Evolutionary conservation across 306 rosid genomes (phyloP).

Genomic region (Vigna reflexopilosa): DNA sequence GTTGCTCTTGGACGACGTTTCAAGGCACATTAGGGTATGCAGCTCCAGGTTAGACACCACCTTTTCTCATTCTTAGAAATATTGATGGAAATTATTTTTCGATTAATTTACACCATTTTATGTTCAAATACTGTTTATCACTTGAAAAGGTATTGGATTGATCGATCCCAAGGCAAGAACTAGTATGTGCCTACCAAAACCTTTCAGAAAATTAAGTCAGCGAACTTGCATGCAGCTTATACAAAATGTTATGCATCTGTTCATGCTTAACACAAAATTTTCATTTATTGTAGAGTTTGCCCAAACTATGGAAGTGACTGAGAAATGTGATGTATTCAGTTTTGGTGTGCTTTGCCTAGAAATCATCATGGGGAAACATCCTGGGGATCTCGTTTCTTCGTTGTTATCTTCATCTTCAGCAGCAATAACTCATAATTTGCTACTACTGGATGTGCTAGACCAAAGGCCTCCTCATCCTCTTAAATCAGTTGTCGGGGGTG

Average conservation of each 20-base stretch:
- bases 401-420: conserved; percentile 34
- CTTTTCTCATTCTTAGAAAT: neutral
- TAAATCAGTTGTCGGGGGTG: neutral
- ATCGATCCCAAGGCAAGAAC: too few species aligned
- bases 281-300: conserved; percentile 38
- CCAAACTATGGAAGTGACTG: conserved; percentile 26
- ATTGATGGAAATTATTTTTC: neutral
- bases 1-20: conserved; percentile 33
- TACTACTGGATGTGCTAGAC: conserved; percentile 31
- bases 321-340: conserved; percentile 40
- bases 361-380: conserved; percentile 45
- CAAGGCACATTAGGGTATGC: conserved; percentile 38
- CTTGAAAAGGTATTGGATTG: neutral
- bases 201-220: neutral
- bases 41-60: conserved; percentile 39
- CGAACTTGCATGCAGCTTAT: neutral
- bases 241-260: too few species aligned
- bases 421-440: conserved; percentile 7
- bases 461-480: conserved; percentile 26
- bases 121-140: neutral
- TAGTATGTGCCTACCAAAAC: neutral
- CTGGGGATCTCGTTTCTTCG: conserved; percentile 31
- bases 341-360: conserved; percentile 43
- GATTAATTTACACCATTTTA: neutral
- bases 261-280: too few species aligned